Percentiles rank a stretch among this genome's conserved stretches.
phyloP scores from a whole-genome alignment of 352 stramenopile species.

The Phytophthora macrochlamydospora region DNA sequence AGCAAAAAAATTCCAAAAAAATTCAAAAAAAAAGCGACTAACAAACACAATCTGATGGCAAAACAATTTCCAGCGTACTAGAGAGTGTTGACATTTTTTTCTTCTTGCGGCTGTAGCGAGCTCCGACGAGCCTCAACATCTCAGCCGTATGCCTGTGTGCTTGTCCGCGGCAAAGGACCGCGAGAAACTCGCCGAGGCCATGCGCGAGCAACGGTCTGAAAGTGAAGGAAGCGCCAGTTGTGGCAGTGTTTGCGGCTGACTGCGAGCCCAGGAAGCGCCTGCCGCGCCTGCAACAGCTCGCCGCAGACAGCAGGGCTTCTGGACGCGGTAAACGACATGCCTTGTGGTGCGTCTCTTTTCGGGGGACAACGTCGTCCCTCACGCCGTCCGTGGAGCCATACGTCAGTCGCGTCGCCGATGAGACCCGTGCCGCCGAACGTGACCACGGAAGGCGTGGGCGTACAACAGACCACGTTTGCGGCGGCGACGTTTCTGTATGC shows the following conservation, averaged over 20 bases:
- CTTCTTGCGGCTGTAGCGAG: conserved; percentile 19
- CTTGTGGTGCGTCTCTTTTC: conserved; percentile 70
- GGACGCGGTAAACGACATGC: conserved; percentile 61
- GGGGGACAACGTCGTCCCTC: conserved; percentile 64
- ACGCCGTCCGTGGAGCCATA: conserved; percentile 51
- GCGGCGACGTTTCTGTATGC: conserved; percentile 76
- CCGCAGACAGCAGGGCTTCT: conserved; percentile 56
- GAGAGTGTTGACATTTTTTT: background rate
- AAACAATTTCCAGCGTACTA: background rate
- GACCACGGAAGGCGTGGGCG: conserved; percentile 73
- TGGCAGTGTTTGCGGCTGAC: conserved; percentile 84
- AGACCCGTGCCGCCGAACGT: conserved; percentile 62
- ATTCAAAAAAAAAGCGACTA: too few relatives aligned
- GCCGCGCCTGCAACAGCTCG: conserved; percentile 70
- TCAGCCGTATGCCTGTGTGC: conserved; percentile 77
- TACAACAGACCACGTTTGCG: conserved; percentile 85
- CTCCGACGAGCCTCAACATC: conserved; percentile 84
- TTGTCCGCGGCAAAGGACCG: conserved; percentile 73
- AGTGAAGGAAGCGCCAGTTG: conserved; percentile 76
- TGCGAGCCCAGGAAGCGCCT: conserved; percentile 74
- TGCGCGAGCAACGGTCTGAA: conserved; percentile 77
- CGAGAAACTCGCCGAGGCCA: conserved; percentile 68
- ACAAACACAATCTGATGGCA: too few relatives aligned
- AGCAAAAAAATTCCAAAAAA: too few relatives aligned
- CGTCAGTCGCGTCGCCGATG: conserved; percentile 68